Base-by-base conservation (phyloP, 371 early-diverging fungal genomes). In the Mortierella sp. region DNA sequence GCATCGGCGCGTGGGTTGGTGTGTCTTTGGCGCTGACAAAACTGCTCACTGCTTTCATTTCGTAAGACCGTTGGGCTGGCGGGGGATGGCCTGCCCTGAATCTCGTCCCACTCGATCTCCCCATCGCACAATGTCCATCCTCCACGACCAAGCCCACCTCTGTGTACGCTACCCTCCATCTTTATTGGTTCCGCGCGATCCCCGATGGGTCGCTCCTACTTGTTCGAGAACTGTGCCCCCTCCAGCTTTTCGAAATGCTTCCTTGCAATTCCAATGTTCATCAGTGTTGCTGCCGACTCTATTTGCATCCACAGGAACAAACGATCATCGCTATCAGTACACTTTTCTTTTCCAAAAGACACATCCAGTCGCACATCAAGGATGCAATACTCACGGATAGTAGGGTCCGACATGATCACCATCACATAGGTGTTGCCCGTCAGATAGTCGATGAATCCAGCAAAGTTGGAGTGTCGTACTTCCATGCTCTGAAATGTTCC, bases 391-490 rank as follows among this genome's bases (percentile, higher is more conserved):
- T 86, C 88, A 95, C 96, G 95, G 57, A 97, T 91, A 39, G 88
- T 86, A 4, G 95, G 90, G 78, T 98, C 96, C 19, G 94, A 89
- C 83, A 95, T 90, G 60, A 96, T 86, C 58, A 96, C 92, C 90
- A 98, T 89, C 21, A 96, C 91, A 79, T 93, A 96, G 16, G 97
- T 97, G 80, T 96, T 96, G 56, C 93, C 88, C 7, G 98, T 98
- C 65, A 98, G 82, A 16, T 92, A 92, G 73, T 96, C 95, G 60
- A 98, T 88, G 69, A 94, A 96, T 40, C 94, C 91, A 29, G 96
- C 85, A 81, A 94, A 96, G 25, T 80, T 80, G 47, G 89, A 82
- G 58, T 91, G 92, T 49, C 94, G 84, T 39, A 98, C 87, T 76
- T 96, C 96, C 91, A 96, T 91, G 70, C 90, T 90, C 72, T 91